phyloP scores from a whole-genome alignment of 768 basidiomycete genomes.

The Ephemerocybe angulata region DNA sequence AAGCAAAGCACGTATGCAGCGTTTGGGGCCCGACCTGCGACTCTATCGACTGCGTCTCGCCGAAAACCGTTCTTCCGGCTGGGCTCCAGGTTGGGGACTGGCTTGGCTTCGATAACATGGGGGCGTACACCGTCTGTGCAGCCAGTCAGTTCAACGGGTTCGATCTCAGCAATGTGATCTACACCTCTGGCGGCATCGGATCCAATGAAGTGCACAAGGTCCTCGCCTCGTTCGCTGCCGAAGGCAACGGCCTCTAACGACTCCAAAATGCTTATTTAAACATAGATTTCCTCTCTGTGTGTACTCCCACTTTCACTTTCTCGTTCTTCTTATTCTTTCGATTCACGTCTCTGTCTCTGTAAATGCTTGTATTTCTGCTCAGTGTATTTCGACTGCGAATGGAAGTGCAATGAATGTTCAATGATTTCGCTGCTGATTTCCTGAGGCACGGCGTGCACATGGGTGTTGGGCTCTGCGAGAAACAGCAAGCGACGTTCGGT shows the following conservation, averaged over 20 bases:
- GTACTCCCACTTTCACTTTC: not conserved
- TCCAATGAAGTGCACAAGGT: constrained; percentile 54
- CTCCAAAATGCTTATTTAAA: not conserved
- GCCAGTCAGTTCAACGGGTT: constrained; percentile 96
- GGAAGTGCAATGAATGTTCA: too few relatives aligned
- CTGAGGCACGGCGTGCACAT: too few relatives aligned
- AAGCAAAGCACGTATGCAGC: constrained; percentile 50
- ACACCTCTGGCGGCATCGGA: constrained; percentile 63
- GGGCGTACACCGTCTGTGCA: constrained; percentile 97
- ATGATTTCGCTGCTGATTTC: too few relatives aligned
- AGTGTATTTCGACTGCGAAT: too few relatives aligned
- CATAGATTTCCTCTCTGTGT: not conserved
- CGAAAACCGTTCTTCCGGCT: constrained; percentile 56
- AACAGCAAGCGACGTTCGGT: too few relatives aligned
- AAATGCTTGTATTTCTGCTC: too few relatives aligned
- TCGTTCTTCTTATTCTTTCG: too few relatives aligned
- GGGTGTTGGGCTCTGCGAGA: too few relatives aligned
- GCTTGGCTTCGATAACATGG: constrained; percentile 98
- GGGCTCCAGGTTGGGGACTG: constrained; percentile 90
- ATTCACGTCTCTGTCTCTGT: too few relatives aligned
- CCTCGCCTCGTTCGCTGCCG: not conserved
- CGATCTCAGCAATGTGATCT: constrained; percentile 72
- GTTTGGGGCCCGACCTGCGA: constrained; percentile 99
- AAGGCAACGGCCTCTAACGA: too few relatives aligned
- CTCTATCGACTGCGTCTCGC: constrained; percentile 89